Base-by-base conservation (phyloP, 495 filamentous ascomycete genomes). In the Chaetomium tenue region DNA sequence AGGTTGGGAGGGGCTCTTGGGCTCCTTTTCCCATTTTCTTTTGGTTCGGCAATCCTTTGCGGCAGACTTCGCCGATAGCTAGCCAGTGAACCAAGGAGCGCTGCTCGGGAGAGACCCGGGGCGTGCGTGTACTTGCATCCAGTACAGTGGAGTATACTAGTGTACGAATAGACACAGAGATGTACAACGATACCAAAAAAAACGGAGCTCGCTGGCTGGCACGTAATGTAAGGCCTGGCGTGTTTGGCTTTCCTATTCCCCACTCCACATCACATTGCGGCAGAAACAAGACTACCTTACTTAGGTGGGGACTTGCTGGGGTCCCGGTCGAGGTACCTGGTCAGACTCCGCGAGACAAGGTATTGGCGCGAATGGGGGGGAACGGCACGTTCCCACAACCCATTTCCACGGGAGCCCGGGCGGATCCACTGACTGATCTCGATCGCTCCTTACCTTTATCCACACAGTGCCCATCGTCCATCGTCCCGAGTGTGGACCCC, bases 401-500 rank as follows among this genome's bases (percentile, higher is more conserved):
- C 66, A 68, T 68, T 68, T 68, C 62, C 62, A 68, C 61, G 66
- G 66, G 66, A 68, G 57, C 44, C 47, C 46, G 40, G 57, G 54
- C 26, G 37, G 40, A 26, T 62, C 61, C 58, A 60, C 63, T 59
- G n/a, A n/a, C n/a, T 64, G 61, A 68, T 68, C 66, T 68, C 66
- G 66, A 68, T 68, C 66, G 61, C 66, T 61, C 57, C 65, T 64
- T 56, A 54, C 57, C 52, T 25, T 8, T 58, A 59, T 48, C 64
- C 64, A 66, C 64, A 54, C 61, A 55, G 55, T 66, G 61, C 55
- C 47, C 37, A 66, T 25, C 28, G 16, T 63, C 47, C 37, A 66
- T 25, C 28, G 16, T 63, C 12, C 52, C 59, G 48, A 53, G 47
- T 42, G 40, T 51, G 60, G 65, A 66, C 64, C 64, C 60, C 60